phyloP scores from a whole-genome alignment of 257 asterid genomes.

The Ilex asprella region DNA sequence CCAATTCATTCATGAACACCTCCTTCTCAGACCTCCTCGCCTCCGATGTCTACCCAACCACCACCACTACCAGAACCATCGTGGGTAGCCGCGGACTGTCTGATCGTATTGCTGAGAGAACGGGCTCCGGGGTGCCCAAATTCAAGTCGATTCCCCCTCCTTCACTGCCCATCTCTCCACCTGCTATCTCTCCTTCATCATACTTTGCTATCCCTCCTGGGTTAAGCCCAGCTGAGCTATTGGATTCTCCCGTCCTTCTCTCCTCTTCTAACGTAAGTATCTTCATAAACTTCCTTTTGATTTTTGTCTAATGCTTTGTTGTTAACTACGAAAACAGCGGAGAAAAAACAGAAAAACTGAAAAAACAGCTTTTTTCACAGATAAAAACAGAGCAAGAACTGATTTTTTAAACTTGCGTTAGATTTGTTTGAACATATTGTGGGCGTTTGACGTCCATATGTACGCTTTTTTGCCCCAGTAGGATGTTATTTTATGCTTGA shows the following conservation, averaged over 20 bases:
- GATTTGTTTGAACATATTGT: neutral
- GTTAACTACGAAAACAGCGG: neutral
- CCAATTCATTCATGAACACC: conserved; percentile 28
- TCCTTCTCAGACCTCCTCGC: conserved; percentile 57
- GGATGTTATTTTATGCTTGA: neutral
- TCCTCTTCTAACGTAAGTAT: conserved; percentile 44
- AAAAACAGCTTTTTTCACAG: neutral
- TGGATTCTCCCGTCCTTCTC: conserved; percentile 81
- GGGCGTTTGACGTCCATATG: neutral
- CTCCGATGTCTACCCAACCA: conserved; percentile 34
- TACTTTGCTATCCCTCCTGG: conserved; percentile 82
- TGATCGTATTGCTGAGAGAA: conserved; percentile 62
- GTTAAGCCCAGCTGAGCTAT: conserved; percentile 64
- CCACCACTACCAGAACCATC: conserved; percentile 8
- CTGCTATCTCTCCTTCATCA: conserved; percentile 68
- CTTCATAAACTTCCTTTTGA: neutral
- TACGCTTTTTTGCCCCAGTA: too few relatives aligned
- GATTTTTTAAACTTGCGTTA: neutral
- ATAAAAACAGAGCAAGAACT: neutral
- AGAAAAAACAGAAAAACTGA: neutral
- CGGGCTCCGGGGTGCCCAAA: conserved; percentile 65
- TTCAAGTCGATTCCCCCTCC: conserved; percentile 82
- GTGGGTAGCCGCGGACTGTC: conserved; percentile 26
- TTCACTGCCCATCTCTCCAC: conserved; percentile 63
- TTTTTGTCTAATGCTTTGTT: neutral